Base-by-base conservation (phyloP, 345 rosid species). In the Kernera saxatilis region DNA sequence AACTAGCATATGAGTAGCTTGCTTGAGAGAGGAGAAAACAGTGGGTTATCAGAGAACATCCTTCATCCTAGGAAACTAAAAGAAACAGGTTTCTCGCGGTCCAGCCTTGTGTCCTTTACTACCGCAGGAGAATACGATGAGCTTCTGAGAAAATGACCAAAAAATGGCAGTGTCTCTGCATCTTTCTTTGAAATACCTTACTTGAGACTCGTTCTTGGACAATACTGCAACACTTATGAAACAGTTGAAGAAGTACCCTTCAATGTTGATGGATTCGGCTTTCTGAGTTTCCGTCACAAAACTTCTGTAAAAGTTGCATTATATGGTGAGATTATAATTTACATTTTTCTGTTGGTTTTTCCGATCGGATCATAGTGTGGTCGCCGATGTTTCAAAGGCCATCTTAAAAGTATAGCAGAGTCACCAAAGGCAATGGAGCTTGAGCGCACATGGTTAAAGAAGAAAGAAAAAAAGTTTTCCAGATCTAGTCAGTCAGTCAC, bases 21-120 rank as follows among this genome's bases (percentile, higher is more conserved):
- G 30, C 46, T 82, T 1, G 75, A 13, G 37, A 78, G 18, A 30
- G 78, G 77, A 41, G 83, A 78, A 2, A 2, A 41, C 0, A 3
- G 83, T 89, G 0, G 98, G 88, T 0, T 89, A 78, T 70, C 66
- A 4, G 2, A 1, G 43, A 6, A 67, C 43, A 13, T 83, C 93
- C 1, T 88, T 81, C 51, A 76, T 80, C 17, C 18, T 0, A 0
- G 89, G 52, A 26, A 78, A 81, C 45, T 86, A 29, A 36, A 3
- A 23, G 59, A 58, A 12, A 13, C 70, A 39, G 69, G 57, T 1
- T 82, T 84, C 53, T 0, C 72, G 2, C 14, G 63, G 15, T 65
- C 76, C 2, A 70, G 14, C 4, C 76, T 82, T 6, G 26, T 25
- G 0, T 35, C 22, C 17, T 81, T 73, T 41, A 39, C 25, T 13